Conservation (phyloP, 176 grass and related monocot genomes). For the Echinochloa phyllopogon region DNA sequence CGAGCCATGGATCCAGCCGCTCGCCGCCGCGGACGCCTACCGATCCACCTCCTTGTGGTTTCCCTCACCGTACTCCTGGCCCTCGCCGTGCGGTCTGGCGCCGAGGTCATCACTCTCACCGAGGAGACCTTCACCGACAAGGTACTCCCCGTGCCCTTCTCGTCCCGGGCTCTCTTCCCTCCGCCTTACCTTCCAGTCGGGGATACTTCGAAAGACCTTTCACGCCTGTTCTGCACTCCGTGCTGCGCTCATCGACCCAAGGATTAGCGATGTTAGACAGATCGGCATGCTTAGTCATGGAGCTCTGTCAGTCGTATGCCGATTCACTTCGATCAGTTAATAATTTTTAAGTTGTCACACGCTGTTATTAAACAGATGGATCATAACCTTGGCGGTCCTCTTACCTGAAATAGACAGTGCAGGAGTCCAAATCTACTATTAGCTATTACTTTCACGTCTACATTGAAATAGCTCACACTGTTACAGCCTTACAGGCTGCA, state of each 20-base stretch:
- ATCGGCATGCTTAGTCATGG: not conserved
- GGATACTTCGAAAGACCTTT: not conserved
- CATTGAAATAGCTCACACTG: not conserved
- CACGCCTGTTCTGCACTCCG: not conserved
- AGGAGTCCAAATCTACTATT: not conserved
- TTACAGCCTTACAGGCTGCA: not conserved
- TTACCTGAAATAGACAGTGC: not conserved
- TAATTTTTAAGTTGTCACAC: not conserved
- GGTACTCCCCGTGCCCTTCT: slow-evolving; percentile 45
- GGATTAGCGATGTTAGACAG: not conserved
- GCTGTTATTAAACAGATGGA: not conserved
- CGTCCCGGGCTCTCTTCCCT: not conserved
- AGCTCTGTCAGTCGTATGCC: not conserved
- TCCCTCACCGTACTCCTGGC: not conserved
- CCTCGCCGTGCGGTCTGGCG: slow-evolving; percentile 34
- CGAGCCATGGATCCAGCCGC: slow-evolving; percentile 63
- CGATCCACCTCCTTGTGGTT: slow-evolving; percentile 34
- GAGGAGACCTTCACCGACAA: slow-evolving; percentile 91
- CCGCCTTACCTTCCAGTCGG: not conserved
- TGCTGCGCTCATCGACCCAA: not conserved
- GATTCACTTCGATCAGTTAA: not conserved
- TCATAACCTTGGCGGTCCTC: not conserved
- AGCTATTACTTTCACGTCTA: not conserved
- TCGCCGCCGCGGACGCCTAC: slow-evolving; percentile 34
- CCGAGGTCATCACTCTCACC: slow-evolving; percentile 88